phyloP scores from a whole-genome alignment of 108 stramenopile genomes.

The Poteriospumella lacustris region DNA sequence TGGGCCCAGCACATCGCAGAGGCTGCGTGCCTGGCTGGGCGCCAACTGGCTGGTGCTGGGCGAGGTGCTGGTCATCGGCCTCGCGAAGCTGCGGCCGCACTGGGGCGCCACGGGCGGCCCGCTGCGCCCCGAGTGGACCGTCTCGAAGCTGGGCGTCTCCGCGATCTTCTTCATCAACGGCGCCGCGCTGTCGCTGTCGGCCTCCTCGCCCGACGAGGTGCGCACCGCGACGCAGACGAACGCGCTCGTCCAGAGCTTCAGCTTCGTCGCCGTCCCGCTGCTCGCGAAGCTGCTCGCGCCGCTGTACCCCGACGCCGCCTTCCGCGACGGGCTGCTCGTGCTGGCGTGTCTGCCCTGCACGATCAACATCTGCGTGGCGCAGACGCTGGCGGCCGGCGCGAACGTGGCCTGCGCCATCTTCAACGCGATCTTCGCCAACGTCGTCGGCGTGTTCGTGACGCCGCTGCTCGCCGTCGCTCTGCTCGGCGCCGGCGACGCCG shows the following conservation, averaged over 20 bases:
- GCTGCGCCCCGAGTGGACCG: neutral
- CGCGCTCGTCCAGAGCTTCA: neutral
- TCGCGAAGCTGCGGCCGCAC: neutral
- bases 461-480: neutral
- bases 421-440: slow-evolving; percentile 16
- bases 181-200: neutral
- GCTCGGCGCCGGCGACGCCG: neutral
- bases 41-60: slow-evolving; percentile 18
- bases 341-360: slow-evolving; percentile 15
- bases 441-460: neutral
- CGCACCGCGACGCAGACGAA: neutral
- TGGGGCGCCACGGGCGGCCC: neutral
- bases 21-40: no score
- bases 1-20: no score
- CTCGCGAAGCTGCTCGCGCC: neutral
- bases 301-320: neutral
- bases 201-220: neutral
- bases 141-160: neutral
- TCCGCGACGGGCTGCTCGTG: neutral
- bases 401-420: neutral
- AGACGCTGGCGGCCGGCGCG: neutral
- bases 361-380: slow-evolving; percentile 13
- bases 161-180: slow-evolving; percentile 17
- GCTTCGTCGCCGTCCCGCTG: neutral
- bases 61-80: neutral